phyloP scores from a whole-genome alignment of 1,139 yeast species.

The Candida pseudocylindracea region DNA sequence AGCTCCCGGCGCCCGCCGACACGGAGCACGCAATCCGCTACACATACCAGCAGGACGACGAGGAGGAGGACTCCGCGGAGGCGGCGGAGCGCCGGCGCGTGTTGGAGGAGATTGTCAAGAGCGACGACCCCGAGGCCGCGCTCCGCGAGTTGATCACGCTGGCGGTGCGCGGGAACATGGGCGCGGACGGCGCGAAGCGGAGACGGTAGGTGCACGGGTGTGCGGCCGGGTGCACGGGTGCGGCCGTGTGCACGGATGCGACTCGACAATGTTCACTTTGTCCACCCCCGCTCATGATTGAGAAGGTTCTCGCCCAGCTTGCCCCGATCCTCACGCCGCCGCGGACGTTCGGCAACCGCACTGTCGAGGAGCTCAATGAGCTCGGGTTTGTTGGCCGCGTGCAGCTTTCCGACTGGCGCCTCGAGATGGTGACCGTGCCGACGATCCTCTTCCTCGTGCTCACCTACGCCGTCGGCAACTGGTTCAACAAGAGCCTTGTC shows the following conservation, averaged over 20 bases:
- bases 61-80: slow-evolving; percentile 4
- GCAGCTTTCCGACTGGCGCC: slow-evolving; percentile 42
- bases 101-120: slow-evolving; percentile 47
- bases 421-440: slow-evolving; percentile 37
- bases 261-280: too few species aligned
- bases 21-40: slow-evolving; percentile 35
- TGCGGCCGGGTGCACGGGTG: too few species aligned
- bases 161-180: slow-evolving; percentile 33
- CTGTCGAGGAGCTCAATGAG: slow-evolving; percentile 26
- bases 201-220: too few species aligned
- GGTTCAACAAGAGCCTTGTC: slow-evolving; percentile 33
- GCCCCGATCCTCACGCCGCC: too few species aligned
- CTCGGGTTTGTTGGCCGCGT: slow-evolving; percentile 30
- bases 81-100: slow-evolving; percentile 31
- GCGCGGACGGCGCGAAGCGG: too few species aligned
- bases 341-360: slow-evolving; percentile 1
- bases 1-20: slow-evolving; percentile 2
- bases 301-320: too few species aligned
- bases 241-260: too few species aligned
- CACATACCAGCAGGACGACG: slow-evolving; percentile 16
- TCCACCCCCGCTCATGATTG: too few species aligned
- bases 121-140: slow-evolving; percentile 64
- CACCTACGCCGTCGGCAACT: slow-evolving; percentile 30
- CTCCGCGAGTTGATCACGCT: slow-evolving; percentile 43
- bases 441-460: slow-evolving; percentile 18